Percentiles rank a stretch among this genome's conserved stretches.
These are phyloP conservation scores for Rhodotorula sp. DNA, from an alignment of 1,284 basidiomycete species.

Conservation along the genomic window DNA sequence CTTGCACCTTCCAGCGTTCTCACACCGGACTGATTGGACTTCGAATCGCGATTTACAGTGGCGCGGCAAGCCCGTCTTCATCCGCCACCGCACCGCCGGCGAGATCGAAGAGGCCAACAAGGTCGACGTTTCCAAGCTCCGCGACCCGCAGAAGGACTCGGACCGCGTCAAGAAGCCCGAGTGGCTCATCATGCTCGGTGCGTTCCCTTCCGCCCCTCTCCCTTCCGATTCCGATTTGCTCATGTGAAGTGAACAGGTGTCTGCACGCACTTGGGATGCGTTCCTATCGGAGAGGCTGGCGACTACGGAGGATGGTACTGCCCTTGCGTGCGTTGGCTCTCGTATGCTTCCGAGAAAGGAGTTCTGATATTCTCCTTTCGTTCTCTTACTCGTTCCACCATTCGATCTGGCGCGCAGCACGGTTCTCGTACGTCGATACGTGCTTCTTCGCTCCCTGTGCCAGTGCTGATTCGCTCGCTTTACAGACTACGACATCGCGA, in stretches of 20 bases:
- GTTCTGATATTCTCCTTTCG: conserved; percentile 50
- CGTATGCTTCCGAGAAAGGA: conserved; percentile 74
- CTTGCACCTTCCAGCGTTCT: background rate
- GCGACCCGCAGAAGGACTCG: conserved; percentile 91
- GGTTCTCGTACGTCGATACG: too few species aligned
- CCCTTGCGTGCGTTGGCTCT: conserved; percentile 92
- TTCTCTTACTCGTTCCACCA: background rate
- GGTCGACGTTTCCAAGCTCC: conserved; percentile 78
- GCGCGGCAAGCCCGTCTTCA: conserved; percentile 99
- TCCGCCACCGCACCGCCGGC: conserved; percentile 86
- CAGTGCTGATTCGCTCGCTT: too few species aligned
- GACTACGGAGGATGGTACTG: conserved; percentile 90
- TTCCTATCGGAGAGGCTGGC: conserved; percentile 68
- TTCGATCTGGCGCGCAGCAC: background rate
- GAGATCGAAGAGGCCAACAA: conserved; percentile 93
- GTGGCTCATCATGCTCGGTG: conserved; percentile 94
- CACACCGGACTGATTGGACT: too few species aligned
- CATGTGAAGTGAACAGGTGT: conserved; percentile 57
- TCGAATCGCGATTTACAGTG: conserved; percentile 55
- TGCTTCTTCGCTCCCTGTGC: too few species aligned
- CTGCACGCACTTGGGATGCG: conserved; percentile 98
- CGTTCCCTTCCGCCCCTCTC: background rate
- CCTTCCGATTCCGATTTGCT: background rate
- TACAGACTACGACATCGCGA: too few species aligned
- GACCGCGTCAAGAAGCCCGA: conserved; percentile 89